Conservation (phyloP, 208 protist genomes). For the Trypanosoma melophagium region DNA sequence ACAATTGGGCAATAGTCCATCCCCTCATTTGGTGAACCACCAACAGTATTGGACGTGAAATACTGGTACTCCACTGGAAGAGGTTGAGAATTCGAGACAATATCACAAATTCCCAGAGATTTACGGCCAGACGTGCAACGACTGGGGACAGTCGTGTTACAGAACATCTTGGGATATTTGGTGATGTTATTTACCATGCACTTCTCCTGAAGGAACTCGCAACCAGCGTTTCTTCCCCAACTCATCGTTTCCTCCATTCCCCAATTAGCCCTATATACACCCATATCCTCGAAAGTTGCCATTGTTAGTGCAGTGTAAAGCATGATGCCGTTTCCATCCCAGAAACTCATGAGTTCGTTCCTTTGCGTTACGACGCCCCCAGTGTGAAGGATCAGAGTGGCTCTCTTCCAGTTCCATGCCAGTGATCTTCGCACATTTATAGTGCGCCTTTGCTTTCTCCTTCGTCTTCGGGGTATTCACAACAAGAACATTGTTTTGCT, state of each 20-base stretch:
- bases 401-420: conserved; percentile 35
- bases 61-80: neutral
- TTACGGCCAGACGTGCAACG: neutral
- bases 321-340: neutral
- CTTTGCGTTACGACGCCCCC: conserved; percentile 28
- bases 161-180: conserved; percentile 32
- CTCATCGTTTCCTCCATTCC: conserved; percentile 25
- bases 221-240: conserved; percentile 29
- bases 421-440: conserved; percentile 5
- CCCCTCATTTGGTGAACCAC: neutral
- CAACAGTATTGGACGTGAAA: neutral
- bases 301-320: conserved; percentile 31
- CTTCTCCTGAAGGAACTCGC: conserved; percentile 21
- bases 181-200: conserved; percentile 19
- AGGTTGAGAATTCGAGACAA: neutral
- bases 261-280: conserved; percentile 29
- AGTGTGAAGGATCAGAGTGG: conserved; percentile 30
- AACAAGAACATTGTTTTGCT: neutral
- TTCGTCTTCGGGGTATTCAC: conserved; percentile 13
- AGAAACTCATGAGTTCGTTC: conserved; percentile 28
- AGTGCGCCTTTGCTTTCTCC: conserved; percentile 17
- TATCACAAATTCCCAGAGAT: neutral
- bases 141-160: neutral
- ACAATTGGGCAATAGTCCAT: neutral
- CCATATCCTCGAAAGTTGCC: conserved; percentile 26